Evolutionary conservation across 805 yeast species (phyloP).

Genomic region (Tetrapisispora taiwanensis): DNA sequence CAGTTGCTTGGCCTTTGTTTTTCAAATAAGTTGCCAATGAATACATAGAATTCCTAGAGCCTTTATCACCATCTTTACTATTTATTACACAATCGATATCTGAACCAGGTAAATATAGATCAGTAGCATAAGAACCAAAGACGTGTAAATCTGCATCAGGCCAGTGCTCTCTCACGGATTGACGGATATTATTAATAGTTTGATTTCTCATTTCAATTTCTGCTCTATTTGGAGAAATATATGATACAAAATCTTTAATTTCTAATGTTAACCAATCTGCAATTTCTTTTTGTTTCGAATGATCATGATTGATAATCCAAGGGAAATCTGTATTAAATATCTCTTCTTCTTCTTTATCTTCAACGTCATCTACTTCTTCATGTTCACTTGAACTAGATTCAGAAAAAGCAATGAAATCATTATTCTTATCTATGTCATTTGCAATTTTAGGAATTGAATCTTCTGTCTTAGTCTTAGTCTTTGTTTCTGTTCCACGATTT

Average conservation of each 20-base stretch:
- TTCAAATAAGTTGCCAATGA: constrained; percentile 64
- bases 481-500: constrained; percentile 4
- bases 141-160: constrained; percentile 69
- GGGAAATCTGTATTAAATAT: constrained; percentile 35
- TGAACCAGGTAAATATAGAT: constrained; percentile 87
- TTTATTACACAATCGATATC: constrained; percentile 89
- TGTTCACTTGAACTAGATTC: constrained; percentile 23
- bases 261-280: constrained; percentile 84
- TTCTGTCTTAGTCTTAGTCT: no score
- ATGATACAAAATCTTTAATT: constrained; percentile 72
- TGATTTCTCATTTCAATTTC: constrained; percentile 62
- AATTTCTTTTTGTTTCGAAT: constrained; percentile 62
- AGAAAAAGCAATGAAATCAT: constrained; percentile 36
- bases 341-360: not conserved
- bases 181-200: constrained; percentile 53
- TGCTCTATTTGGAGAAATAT: constrained; percentile 70
- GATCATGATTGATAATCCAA: constrained; percentile 73
- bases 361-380: constrained; percentile 7
- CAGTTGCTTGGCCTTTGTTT: constrained; percentile 48
- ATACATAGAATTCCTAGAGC: constrained; percentile 54
- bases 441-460: not conserved
- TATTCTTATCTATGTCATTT: constrained; percentile 30
- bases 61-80: constrained; percentile 48
- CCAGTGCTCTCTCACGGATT: constrained; percentile 52
- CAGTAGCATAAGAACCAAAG: constrained; percentile 93